Percentiles rank a stretch among this genome's conserved stretches.
phyloP scores from a whole-genome alignment of 805 yeast genomes.

The Wickerhamiella dianesei region DNA sequence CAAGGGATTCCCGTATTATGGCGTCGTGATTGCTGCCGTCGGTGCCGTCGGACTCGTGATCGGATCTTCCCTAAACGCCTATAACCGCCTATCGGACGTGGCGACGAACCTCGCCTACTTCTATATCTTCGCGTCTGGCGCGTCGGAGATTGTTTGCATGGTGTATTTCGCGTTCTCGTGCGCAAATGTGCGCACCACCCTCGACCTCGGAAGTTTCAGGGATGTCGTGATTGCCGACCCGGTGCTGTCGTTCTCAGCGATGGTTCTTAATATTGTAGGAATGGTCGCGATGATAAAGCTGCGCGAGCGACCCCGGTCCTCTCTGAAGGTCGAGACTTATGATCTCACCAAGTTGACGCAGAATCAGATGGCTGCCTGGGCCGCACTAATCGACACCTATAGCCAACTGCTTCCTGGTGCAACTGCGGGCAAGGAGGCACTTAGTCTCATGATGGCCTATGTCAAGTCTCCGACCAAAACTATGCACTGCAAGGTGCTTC shows the following conservation, averaged over 20 bases:
- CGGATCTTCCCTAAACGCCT: conserved; percentile 14
- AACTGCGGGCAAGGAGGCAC: conserved; percentile 24
- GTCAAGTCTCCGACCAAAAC: conserved; percentile 18
- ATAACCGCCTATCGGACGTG: conserved; percentile 17
- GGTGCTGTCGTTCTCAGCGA: conserved; percentile 11
- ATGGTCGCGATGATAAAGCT: conserved; percentile 17
- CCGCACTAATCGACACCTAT: conserved; percentile 23
- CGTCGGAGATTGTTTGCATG: conserved; percentile 12
- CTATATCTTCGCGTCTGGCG: conserved; percentile 10
- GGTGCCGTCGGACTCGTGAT: conserved; percentile 20
- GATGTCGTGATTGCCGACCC: conserved; percentile 19
- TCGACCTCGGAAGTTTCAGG: conserved; percentile 4
- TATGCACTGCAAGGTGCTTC: conserved; percentile 23
- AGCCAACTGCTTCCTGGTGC: conserved; percentile 23
- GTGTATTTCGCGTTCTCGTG: conserved; percentile 18
- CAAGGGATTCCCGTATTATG: conserved; percentile 17
- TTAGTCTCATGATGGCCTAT: conserved; percentile 25
- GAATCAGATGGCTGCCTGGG: conserved; percentile 23
- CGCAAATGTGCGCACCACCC: conserved; percentile 4
- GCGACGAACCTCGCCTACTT: conserved; percentile 13
- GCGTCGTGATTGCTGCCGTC: conserved; percentile 15
- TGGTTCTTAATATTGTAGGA: conserved; percentile 16
- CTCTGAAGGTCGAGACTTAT: conserved; percentile 21
- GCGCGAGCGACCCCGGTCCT: conserved; percentile 20
- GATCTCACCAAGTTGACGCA: conserved; percentile 19